phyloP scores from a whole-genome alignment of 345 rosid species.

The Dovyalis caffra region DNA sequence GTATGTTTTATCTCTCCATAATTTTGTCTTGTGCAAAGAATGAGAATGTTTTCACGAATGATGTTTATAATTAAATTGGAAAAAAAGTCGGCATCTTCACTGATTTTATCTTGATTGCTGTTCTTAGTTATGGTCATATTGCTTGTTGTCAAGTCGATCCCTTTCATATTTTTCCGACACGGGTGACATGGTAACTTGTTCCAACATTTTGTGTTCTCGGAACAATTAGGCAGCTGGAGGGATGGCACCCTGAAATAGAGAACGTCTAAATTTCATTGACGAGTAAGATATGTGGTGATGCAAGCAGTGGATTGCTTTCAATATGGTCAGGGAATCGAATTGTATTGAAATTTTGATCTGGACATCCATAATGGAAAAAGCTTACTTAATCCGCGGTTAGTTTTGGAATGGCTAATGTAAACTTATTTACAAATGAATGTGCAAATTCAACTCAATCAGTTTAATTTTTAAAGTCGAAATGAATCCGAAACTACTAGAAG shows the following conservation, averaged over 20 bases:
- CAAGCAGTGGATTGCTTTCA: neutral
- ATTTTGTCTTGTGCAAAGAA: neutral
- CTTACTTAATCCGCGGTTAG: neutral
- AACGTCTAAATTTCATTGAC: neutral
- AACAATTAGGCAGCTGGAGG: neutral
- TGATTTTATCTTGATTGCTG: too few species aligned
- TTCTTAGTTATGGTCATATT: neutral
- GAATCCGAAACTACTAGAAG: neutral
- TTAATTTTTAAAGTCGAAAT: neutral
- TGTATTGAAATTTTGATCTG: slow-evolving; percentile 1
- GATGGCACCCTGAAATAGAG: neutral
- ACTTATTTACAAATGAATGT: neutral
- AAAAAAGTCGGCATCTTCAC: too few species aligned
- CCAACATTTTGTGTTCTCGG: neutral
- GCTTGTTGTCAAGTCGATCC: too few species aligned
- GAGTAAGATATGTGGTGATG: neutral
- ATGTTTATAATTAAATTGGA: too few species aligned
- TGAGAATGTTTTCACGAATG: too few species aligned
- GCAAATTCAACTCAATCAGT: neutral
- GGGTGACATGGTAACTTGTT: neutral
- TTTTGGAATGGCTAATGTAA: neutral
- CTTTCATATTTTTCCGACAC: neutral
- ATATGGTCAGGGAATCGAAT: too few species aligned
- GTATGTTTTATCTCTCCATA: slow-evolving; percentile 28
- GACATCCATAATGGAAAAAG: neutral